These are phyloP conservation scores for Mycosphaerella arachidis DNA, from an alignment of 2,329 filamentous ascomycete species.

Conservation along the genomic window DNA sequence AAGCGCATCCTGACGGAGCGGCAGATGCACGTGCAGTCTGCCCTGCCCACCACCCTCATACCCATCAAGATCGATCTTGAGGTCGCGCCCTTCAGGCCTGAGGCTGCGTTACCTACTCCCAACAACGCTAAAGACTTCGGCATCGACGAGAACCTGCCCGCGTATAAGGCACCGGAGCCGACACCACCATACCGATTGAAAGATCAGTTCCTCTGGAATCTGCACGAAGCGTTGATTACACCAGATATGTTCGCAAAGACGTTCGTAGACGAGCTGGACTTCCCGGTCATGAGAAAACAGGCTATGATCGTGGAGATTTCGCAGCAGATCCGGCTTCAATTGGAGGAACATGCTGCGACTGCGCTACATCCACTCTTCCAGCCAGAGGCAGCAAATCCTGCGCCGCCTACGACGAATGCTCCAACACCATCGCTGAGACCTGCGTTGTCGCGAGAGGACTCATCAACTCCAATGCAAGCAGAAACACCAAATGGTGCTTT, in stretches of 20 bases:
- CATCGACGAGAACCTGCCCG: conserved; percentile 67
- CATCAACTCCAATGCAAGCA: conserved; percentile 38
- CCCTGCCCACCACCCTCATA: conserved; percentile 82
- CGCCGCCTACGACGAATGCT: conserved; percentile 28
- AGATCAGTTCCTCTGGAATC: conserved; percentile 96
- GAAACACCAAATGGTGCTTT: conserved; percentile 26
- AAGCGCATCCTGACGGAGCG: conserved; percentile 51
- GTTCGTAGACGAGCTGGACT: conserved; percentile 86
- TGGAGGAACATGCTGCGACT: conserved; percentile 93
- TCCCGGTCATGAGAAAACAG: conserved; percentile 65
- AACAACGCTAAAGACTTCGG: conserved; percentile 54
- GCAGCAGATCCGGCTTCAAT: conserved; percentile 87
- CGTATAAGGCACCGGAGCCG: conserved; percentile 73
- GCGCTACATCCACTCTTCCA: conserved; percentile 92
- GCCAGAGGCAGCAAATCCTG: conserved; percentile 34
- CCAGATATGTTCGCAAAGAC: conserved; percentile 92
- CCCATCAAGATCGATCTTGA: conserved; percentile 96
- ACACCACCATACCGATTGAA: conserved; percentile 84
- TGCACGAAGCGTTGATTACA: conserved; percentile 89
- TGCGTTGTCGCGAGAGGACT: conserved; percentile 48
- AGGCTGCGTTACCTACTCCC: conserved; percentile 60
- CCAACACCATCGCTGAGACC: conserved; percentile 34
- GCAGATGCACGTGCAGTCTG: conserved; percentile 62
- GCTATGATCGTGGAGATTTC: conserved; percentile 74
- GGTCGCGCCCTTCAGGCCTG: conserved; percentile 70